Conservation (phyloP, 306 rosid genomes). For the Hippophae rhamnoides region DNA sequence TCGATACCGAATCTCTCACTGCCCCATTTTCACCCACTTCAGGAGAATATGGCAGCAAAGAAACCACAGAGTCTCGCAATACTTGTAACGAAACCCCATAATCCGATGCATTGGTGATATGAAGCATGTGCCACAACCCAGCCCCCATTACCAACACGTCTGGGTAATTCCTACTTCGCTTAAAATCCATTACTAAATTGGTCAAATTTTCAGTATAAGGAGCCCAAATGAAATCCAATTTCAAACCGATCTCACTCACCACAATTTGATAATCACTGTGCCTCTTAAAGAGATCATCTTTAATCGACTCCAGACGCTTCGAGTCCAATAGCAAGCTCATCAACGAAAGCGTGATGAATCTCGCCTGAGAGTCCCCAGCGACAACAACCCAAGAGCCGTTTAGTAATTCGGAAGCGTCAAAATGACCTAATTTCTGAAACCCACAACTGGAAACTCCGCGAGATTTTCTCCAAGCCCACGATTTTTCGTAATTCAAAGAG, state of each 20-base stretch:
- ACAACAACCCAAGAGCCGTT: conserved; percentile 87
- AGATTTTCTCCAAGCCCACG: conserved; percentile 56
- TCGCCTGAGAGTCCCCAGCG: conserved; percentile 88
- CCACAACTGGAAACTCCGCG: conserved; percentile 40
- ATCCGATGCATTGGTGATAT: conserved; percentile 51
- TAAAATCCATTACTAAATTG: conserved; percentile 32
- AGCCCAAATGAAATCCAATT: conserved; percentile 82
- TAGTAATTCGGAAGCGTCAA: conserved; percentile 61
- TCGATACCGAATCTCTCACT: conserved; percentile 31
- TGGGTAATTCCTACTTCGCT: conserved; percentile 48
- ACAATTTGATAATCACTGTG: conserved; percentile 64
- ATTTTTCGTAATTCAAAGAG: conserved; percentile 41
- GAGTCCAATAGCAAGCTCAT: conserved; percentile 49
- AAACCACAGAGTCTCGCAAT: conserved; percentile 22
- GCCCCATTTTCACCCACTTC: conserved; percentile 36
- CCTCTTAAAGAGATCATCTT: conserved; percentile 46
- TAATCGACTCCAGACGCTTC: conserved; percentile 30
- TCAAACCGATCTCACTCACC: conserved; percentile 54
- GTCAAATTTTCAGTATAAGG: conserved; percentile 63
- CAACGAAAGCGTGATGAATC: conserved; percentile 46
- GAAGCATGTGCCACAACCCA: conserved; percentile 88
- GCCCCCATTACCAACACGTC: conserved; percentile 77
- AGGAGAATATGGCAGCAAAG: conserved; percentile 46
- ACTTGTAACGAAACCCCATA: conserved; percentile 17
- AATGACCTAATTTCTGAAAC: conserved; percentile 44